Evolutionary conservation across 2,329 filamentous ascomycete genomes (phyloP).

Genomic region (Ophiostoma piceae): DNA sequence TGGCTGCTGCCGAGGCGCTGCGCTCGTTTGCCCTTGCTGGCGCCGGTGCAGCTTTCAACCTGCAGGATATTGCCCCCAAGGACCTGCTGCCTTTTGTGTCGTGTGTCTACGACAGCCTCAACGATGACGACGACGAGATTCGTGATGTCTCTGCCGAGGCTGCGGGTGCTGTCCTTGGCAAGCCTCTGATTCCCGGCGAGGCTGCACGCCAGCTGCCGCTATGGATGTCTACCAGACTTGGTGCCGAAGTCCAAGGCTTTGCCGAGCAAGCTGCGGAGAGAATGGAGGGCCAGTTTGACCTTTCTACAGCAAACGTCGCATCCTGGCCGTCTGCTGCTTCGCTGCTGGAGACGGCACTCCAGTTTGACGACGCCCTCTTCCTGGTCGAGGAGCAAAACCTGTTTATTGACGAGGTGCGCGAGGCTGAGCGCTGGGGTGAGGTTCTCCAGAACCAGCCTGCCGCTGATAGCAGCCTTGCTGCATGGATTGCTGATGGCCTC

Average conservation of each 20-base stretch:
- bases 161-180: conserved; percentile 43
- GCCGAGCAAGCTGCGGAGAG: conserved; percentile 39
- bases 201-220: conserved; percentile 43
- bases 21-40: conserved; percentile 42
- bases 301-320: conserved; percentile 19
- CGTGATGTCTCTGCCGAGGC: conserved; percentile 58
- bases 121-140: conserved; percentile 90
- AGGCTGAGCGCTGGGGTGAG: conserved; percentile 63
- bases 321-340: conserved; percentile 33
- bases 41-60: background rate
- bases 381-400: conserved; percentile 88
- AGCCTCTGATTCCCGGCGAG: conserved; percentile 43
- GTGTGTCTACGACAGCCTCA: conserved; percentile 67
- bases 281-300: conserved; percentile 35
- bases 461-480: conserved; percentile 28
- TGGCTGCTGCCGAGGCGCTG: conserved; percentile 55
- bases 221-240: conserved; percentile 40
- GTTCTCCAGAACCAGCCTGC: conserved; percentile 39
- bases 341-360: conserved; percentile 44
- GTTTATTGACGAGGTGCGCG: conserved; percentile 77
- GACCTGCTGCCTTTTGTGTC: conserved; percentile 54
- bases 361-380: conserved; percentile 67
- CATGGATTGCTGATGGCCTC: conserved; percentile 51
- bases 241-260: conserved; percentile 35
- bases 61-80: background rate